Base-by-base conservation (phyloP, 2,329 filamentous ascomycete genomes). In the Seiridium unicorne region DNA sequence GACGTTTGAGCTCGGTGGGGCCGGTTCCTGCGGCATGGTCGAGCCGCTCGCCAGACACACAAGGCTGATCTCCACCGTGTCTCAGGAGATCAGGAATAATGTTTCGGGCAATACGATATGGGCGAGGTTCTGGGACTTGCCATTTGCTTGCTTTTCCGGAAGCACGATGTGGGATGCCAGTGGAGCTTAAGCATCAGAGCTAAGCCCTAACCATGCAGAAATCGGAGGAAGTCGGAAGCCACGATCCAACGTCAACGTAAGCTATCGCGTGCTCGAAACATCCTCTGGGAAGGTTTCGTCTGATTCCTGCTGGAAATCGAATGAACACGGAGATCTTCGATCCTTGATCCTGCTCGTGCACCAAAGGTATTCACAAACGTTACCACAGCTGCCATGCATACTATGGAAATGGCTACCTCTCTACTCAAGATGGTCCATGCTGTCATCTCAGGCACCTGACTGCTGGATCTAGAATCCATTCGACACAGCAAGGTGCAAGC, bases 1-100 rank as follows among this genome's bases (percentile, higher is more conserved):
- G 44, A 9, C 51, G 55, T 58, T 58, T 58, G 55, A 58, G 55
- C n/a, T 34, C 35, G 55, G 55, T 58, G 55, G 55, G 38, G 44
- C 35, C 34, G 6, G 31, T 58, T 34, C 54, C 36, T 18, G 32
- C 8, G 11, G 32, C 35, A 38, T 46, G 32, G 44, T 57, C 54
- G 38, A n/a, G 54, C 54, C 31, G 54, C 44, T 34, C 44, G n/a
- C 47, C 54, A 57, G 26, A 47, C 31, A 31, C 42, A 47, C 54
- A 57, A 36, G 34, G 44, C n/a, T 35, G 54, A 46, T 34, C n/a
- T 48, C 40, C 51, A 42, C n/a, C 34, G 54, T 58, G 46, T 58
- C 18, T 26, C 46, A 58, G 55, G 38, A 58, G 8, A 26, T n/a
- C 44, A 35, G 55, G 51, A n/a, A 44, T 51, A 49, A 36, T 58